Conservation (phyloP, 148 eudicot genomes). For the Gaultheria prostrata region DNA sequence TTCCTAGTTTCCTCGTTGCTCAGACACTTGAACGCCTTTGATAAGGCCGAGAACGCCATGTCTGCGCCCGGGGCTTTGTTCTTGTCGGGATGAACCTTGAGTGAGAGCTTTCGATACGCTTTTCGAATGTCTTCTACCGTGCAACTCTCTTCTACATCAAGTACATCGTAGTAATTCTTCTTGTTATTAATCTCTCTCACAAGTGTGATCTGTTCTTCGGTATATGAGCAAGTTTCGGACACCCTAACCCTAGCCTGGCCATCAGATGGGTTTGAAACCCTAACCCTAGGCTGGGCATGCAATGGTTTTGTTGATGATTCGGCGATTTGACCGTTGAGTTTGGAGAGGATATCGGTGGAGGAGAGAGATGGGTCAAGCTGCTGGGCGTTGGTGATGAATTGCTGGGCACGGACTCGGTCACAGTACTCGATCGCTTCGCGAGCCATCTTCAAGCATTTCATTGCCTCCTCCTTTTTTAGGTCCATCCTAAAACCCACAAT, state of each 20-base stretch:
- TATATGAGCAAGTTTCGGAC: slow-evolving; percentile 17
- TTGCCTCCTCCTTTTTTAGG: slow-evolving; percentile 53
- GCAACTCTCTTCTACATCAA: slow-evolving; percentile 42
- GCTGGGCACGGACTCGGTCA: slow-evolving; percentile 36
- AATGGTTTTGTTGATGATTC: background rate
- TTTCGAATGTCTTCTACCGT: slow-evolving; percentile 47
- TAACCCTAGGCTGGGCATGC: slow-evolving; percentile 24
- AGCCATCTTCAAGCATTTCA: slow-evolving; percentile 42
- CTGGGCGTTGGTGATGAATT: slow-evolving; percentile 44
- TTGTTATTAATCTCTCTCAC: slow-evolving; percentile 49
- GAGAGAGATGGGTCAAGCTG: slow-evolving; percentile 43
- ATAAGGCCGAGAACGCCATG: slow-evolving; percentile 46
- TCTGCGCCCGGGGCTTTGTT: slow-evolving; percentile 54
- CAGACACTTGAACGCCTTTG: slow-evolving; percentile 53
- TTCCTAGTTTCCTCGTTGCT: slow-evolving; percentile 40
- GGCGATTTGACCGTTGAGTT: slow-evolving; percentile 11
- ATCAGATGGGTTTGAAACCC: slow-evolving; percentile 22
- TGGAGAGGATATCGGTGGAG: slow-evolving; percentile 29
- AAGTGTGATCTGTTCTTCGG: slow-evolving; percentile 39
- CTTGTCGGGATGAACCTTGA: slow-evolving; percentile 62
- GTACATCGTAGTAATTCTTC: slow-evolving; percentile 51
- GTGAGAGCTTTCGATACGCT: slow-evolving; percentile 46
- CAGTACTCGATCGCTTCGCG: slow-evolving; percentile 30
- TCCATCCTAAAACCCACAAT: slow-evolving; percentile 28
- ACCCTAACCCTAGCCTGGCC: slow-evolving; percentile 25